Evolutionary conservation across 2,329 filamentous ascomycete genomes (phyloP), one percentile per base, ranked within the genome.

Genomic region (Clonostachys sp.): DNA sequence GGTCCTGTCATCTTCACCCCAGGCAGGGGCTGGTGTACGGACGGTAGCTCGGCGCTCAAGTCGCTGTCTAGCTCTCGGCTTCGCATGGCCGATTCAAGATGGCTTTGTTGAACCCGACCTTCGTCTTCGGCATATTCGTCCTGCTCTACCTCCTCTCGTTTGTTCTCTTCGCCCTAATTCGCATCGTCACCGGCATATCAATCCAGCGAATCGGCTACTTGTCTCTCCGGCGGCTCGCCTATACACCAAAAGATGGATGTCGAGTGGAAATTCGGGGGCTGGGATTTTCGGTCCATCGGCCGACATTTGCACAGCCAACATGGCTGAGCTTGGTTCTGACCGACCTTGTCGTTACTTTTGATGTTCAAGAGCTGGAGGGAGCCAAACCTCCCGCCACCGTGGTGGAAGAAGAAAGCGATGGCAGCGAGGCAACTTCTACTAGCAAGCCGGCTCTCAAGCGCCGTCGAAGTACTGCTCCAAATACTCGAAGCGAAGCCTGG

Each of bases 201-300:
- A 96, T 99, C 55, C 95, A 99, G 69, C 84, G 94, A 56, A 81
- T 99, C 57, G 94, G 94, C 53, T 95, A 95, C 65, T 84, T 95
- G 56, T 96, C 94, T 35, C 77, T 99, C 55, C 86, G 92, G 54
- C 87, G 92, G 56, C 86, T 99, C 52, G 87, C 91, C 49, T 97
- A 95, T 66, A 89, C 89, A 13, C 90, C 90, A 30, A 85, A 80
- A 66, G 90, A 96, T 79, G 94, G 94, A 57, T 74, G 96, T 60
- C 87, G 87, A 59, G 83, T 99, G 65, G 90, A 96, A 65, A 84
- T 99, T 48, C 84, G 94, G 45, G 89, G 91, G 45, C 76, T 99
- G 45, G 91, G 94, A 41, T 76, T 99, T 57, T 87, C 89, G 48
- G 69, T 97, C 53, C 94, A 99, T 68, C 84, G 91, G 5, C 94